Base-by-base conservation (phyloP, 108 stramenopile species). In the Asterionellopsis glacialis region DNA sequence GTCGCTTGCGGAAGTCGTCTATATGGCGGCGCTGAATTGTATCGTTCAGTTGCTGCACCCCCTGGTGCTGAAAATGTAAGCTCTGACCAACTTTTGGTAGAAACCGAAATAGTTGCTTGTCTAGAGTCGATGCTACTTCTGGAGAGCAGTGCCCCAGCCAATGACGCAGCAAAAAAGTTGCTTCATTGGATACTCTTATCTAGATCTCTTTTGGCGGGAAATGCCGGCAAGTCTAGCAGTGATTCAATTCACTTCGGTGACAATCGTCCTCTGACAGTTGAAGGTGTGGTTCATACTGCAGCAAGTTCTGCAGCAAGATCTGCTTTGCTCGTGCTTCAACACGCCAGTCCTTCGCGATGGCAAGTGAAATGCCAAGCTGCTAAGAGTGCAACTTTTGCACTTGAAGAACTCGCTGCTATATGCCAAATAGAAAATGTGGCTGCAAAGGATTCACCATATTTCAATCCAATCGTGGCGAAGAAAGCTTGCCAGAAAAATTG, bases 101-200 rank as follows among this genome's bases (percentile, higher is more conserved):
- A 76, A 49, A 27, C 65, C 18, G 67, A 63, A 28, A 21, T 52
- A 5, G 49, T 72, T 24, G 39, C 41, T 18, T 25, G 63, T 61
- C 57, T 72, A 41, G 59, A 63, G 13, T 28, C 43, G 10, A 11
- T 72, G 23, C 12, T 76, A 21, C 9, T 21, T 16, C 19, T 48
- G 9, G 47, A 48, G 21, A 48, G 47, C 39, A 62, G 55, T 42
- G 43, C 41, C 22, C 75, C 63, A 58, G 19, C 57, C 0, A 11
- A 33, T 28, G 19, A 51, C 62, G 27, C 52, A 25, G 33, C 33
- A 7, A 33, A 33, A 33, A 33, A 33, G 33, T 51, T 75, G 28
- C 55, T 88, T 18, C 76, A 76, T 13, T 82, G 76, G 64, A 66
- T 88, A 23, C 80, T 88, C 5, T 68, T 73, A 24, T 62, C 77